Evolutionary conservation across 306 rosid species (phyloP), one percentile per base, ranked within the genome.

Genomic region (Malus sylvestris): DNA sequence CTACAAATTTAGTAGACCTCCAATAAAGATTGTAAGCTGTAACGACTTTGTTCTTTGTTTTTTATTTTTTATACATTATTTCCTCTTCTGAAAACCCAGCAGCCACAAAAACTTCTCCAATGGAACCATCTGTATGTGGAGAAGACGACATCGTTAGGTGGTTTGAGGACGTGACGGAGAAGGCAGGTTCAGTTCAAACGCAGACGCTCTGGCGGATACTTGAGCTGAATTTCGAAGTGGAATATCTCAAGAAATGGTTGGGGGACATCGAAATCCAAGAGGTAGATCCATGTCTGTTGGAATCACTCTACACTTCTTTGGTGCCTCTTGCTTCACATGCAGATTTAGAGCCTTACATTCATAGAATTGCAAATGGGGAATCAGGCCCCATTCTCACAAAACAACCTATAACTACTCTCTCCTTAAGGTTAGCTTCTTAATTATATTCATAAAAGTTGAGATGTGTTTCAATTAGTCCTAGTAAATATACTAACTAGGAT

Each of bases 341-440:
- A 57, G 93, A 92, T 79, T 89, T 92, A 29, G 97, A 95, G 68
- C 97, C 98, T 27, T 86, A 67, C 67, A 87, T 95, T n/a, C 92
- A 85, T 32, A 81, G 91, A 81, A 90, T 90, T 77, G 97, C 93
- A 32, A 90, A 95, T 74, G 97, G 97, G 35, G 97, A 90, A 62
- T 76, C 87, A 0, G 4, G 55, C 74, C 86, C 97, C 68, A 15
- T 85, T 15, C 97, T 95, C 78, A 89, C 96, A 76, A 96, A 85
- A 74, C 91, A 88, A 65, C 96, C 91, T 69, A 86, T 95, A 11
- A 80, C 86, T 42, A 90, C 93, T 83, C 93, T 93, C 80, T 93
- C 98, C 77, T 70, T 93, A 38, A 93, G 98, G 98, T 91, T 14
- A 4, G 68, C 64, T 40, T 25, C 79, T 32, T 44, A 38, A 38